Evolutionary conservation across 257 asterid genomes (phyloP).

Genomic region (Capsicum baccatum): DNA sequence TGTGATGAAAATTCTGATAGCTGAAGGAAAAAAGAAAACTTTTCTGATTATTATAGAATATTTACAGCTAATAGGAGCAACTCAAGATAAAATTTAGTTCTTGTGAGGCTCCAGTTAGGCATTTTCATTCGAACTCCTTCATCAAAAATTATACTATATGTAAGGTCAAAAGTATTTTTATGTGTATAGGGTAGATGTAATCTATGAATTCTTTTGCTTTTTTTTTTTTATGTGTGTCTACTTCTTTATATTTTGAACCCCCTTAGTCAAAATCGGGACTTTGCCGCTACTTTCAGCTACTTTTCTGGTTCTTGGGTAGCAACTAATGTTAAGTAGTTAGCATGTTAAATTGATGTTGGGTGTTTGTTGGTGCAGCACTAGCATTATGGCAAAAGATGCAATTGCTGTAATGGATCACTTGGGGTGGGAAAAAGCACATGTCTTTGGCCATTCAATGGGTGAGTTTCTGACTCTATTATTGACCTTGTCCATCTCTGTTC

Average conservation of each 20-base stretch:
- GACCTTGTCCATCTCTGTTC: background rate
- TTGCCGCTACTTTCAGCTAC: background rate
- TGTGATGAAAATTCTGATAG: background rate
- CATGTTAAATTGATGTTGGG: slow-evolving; percentile 14
- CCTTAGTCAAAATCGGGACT: too few relatives aligned
- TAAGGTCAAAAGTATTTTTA: too few relatives aligned
- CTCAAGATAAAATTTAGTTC: background rate
- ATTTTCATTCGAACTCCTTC: too few relatives aligned
- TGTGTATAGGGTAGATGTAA: too few relatives aligned
- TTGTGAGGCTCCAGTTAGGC: background rate
- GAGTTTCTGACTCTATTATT: slow-evolving; percentile 45
- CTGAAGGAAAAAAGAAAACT: background rate
- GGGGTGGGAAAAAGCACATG: slow-evolving; percentile 91
- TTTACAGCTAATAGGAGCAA: background rate
- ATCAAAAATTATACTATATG: too few relatives aligned
- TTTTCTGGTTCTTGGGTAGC: slow-evolving; percentile 5
- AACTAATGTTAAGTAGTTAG: slow-evolving; percentile 2
- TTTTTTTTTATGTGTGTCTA: too few relatives aligned
- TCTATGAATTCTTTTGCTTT: too few relatives aligned
- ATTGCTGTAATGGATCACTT: slow-evolving; percentile 92
- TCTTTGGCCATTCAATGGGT: slow-evolving; percentile 99
- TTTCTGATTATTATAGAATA: background rate
- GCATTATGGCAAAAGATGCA: slow-evolving; percentile 90
- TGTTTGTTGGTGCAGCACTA: slow-evolving; percentile 59
- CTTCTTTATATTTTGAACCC: too few relatives aligned